Base-by-base conservation (phyloP, 2,329 filamentous ascomycete species). In the Sphaceloma murrayae region DNA sequence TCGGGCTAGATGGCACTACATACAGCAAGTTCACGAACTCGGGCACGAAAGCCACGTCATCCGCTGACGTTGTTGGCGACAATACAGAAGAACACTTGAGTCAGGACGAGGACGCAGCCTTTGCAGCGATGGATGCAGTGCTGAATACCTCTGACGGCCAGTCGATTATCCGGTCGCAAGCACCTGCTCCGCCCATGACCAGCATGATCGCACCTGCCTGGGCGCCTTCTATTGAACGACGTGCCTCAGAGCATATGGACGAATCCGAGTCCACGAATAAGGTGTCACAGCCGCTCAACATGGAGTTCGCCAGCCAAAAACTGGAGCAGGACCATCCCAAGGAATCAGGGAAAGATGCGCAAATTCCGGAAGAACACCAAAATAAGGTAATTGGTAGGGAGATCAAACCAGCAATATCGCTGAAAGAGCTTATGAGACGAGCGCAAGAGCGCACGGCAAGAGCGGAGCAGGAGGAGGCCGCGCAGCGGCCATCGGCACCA, bases 31-130 rank as follows among this genome's bases (percentile, higher is more conserved):
- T 33, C 22, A 26, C 17, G 17, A 34, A 10, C 13, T 44, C 18
- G 17, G 9, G 18, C 24, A 33, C 13, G 14, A 42, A 33, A 38
- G 9, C 44, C 43, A 8, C 39, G 40, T 32, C 21, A 31, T 16
- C 42, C 16, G 7, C 38, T 34, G n/a, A 19, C 14, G 10, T 30
- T 38, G 10, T 24, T 36, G 40, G 43, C 18, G 22, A 47, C 32
- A 31, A 45, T 36, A 9, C 42, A 36, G n/a, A 34, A 22, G 18
- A 34, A 34, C 8, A 48, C 43, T 13, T 11, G 21, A 14, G 40
- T 17, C 44, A 45, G 39, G 24, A 50, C 43, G 13, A 47, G 6
- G 22, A 50, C 17, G 31, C 45, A 3, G 45, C 45, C 3, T 46
- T 36, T n/a, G 29, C 17, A 10, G 45, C 34, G 4, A 39, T 43